These are phyloP conservation scores for Naegleria gruberi DNA, from an alignment of 208 protist species.

Conservation along the genomic window DNA sequence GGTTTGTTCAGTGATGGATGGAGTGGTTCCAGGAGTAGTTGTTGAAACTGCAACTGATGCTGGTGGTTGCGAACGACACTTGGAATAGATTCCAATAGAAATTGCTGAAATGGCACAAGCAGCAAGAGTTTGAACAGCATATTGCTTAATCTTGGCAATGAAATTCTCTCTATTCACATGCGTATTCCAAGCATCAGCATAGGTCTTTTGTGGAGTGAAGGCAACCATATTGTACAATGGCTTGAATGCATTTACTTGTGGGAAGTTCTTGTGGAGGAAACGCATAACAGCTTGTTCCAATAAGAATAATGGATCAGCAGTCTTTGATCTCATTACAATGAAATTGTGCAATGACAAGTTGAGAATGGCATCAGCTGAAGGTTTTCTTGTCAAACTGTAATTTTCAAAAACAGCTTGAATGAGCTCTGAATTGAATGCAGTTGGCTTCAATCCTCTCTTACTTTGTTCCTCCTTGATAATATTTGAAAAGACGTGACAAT, in stretches of 20 bases:
- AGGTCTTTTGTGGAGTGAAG: slow-evolving; percentile 5
- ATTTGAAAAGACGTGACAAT: not conserved
- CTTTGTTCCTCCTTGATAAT: not conserved
- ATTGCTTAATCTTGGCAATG: not conserved
- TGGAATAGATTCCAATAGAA: not conserved
- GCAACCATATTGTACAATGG: slow-evolving; percentile 26
- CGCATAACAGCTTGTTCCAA: not conserved
- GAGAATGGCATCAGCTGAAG: slow-evolving; percentile 20
- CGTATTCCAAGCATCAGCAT: not conserved
- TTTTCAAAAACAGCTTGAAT: not conserved
- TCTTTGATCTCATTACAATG: slow-evolving; percentile 27
- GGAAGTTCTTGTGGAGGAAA: not conserved
- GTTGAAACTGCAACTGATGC: not conserved
- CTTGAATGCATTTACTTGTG: not conserved
- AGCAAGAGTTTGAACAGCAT: not conserved
- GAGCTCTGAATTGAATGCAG: not conserved
- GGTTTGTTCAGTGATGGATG: no score
- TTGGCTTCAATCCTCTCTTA: not conserved
- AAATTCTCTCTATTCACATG: not conserved
- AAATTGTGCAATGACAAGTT: slow-evolving; percentile 31
- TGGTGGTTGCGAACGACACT: not conserved
- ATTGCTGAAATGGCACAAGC: not conserved
- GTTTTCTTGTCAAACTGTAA: slow-evolving; percentile 27
- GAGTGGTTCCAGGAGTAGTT: not conserved
- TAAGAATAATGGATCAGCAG: not conserved